Evolutionary conservation across 2,329 filamentous ascomycete genomes (phyloP), one percentile per base, ranked within the genome.

Genomic region (Fusarium albidum): DNA sequence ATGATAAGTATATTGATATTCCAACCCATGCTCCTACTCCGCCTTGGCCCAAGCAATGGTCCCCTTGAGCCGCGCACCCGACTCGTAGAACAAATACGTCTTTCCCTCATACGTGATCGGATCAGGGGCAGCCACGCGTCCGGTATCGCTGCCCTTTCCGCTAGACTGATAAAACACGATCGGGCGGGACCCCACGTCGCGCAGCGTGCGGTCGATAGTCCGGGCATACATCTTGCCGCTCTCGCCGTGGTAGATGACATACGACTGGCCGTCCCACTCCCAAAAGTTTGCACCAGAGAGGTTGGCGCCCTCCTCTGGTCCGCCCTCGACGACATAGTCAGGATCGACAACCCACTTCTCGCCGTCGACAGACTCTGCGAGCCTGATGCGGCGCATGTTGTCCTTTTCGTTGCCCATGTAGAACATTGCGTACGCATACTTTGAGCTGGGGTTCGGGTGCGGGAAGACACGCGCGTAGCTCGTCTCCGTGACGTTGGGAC

Each of bases 331-430:
- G 2, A 61, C 43, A 4, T 61, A 61, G 1, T 61, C 34, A 3
- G 57, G 45, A 3, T 47, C 52, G 2, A 61, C 57, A 10, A 26
- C 42, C 65, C 65, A 68, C 4, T 40, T 40, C 5, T 49, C 50
- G 6, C 65, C 65, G 10, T 68, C 65, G 0, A 17, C 12, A 3
- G 65, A 68, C 47, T 68, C 65, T 3, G 65, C 65, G 3, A 67
- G 55, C 3, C 65, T 51, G 3, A 68, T 68, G 9, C 65, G 63
- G 28, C 65, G 65, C 2, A 45, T 40, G 32, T 67, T 57, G 31
- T 68, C 56, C 0, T 37, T 14, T 28, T 67, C 65, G 18, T 68
- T 68, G 35, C 35, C 64, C 65, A 68, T 68, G 49, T 67, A 68
- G 28, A 68, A 68, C 65, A 68, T 68, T 33, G 55, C 65, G 14